These are phyloP conservation scores for Cairneyella variabilis DNA, from an alignment of 495 filamentous ascomycete species.

Conservation along the genomic window DNA sequence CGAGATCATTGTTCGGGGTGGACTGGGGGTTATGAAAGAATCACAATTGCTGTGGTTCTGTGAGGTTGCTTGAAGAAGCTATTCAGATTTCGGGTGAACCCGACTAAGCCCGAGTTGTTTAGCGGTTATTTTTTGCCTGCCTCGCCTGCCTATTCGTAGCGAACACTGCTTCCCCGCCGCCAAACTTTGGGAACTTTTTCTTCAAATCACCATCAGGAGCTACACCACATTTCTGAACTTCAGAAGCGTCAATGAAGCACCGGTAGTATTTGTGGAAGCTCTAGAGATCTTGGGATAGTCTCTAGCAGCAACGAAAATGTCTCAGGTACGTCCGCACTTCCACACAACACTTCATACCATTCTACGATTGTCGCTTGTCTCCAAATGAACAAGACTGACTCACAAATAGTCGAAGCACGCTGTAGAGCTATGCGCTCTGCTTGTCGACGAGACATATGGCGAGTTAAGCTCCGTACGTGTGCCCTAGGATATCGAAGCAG, in stretches of 20 bases:
- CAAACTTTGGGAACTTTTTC: too few species aligned
- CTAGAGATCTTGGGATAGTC: conserved; percentile 70
- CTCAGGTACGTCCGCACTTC: conserved; percentile 41
- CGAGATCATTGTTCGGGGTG: conserved; percentile 74
- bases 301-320: conserved; percentile 60
- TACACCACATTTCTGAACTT: conserved; percentile 6
- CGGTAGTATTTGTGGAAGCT: conserved; percentile 66
- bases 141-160: too few species aligned
- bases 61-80: conserved; percentile 5
- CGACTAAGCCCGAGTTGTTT: not conserved
- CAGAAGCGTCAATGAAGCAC: conserved; percentile 38
- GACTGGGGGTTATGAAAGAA: conserved; percentile 20
- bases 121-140: too few species aligned
- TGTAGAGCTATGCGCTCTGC: conserved; percentile 79
- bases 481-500: too few species aligned
- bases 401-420: conserved; percentile 49
- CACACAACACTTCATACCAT: too few species aligned
- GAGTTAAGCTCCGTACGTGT: conserved; percentile 81
- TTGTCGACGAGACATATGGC: conserved; percentile 86
- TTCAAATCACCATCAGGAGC: conserved; percentile 7
- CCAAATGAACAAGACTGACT: conserved; percentile 15
- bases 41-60: conserved; percentile 6
- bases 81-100: conserved; percentile 5
- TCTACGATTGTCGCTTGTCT: conserved; percentile 1
- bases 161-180: conserved; percentile 24